Evolutionary conservation across 2,329 filamentous ascomycete genomes (phyloP), one percentile per base, ranked within the genome.

Genomic region (Fusarium pseudonygamai): DNA sequence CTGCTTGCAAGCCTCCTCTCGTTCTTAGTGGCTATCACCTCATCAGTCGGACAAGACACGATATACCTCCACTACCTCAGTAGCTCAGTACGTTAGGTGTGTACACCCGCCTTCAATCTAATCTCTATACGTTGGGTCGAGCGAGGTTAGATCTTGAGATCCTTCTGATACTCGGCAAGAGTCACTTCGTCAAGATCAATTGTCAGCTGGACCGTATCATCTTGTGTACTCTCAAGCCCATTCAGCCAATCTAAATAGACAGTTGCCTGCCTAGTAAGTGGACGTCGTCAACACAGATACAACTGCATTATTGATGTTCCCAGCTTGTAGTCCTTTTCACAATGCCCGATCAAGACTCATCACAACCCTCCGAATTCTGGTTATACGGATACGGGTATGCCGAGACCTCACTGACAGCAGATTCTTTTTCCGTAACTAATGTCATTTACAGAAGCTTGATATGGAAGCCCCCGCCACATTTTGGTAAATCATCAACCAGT

Each of bases 391-490:
- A 98, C 80, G 96, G 96, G 96, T 97, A 86, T 75, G 87, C 57
- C 55, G 42, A 45, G 30, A 26, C 24, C 32, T 49, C 26, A 67
- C 43, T 60, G 32, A 22, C 42, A 32, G 60, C 50, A 56, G 30
- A 49, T 67, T 67, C 75, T 59, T 57, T 32, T 55, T 28, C 60
- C 34, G 26, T 24, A 58, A 55, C 37, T 72, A 47, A 74, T 59
- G 45, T 26, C 15, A 24, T 53, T 58, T 49, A 37, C 64, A 85
- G 96, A 84, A 97, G 95, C 82, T 85, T 99, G 81, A 98, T 99
- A 78, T 99, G 95, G 95, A 99, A 98, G 82, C 96, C 96, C 64
- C 96, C 96, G 70, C 96, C 96, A 75, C 93, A 97, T 81, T 98
- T 93, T 81, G 96, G 96, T 98, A 91, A 91, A 95, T 97, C 91